Conservation (phyloP, 768 basidiomycete genomes). For the Hericium erinaceus region DNA sequence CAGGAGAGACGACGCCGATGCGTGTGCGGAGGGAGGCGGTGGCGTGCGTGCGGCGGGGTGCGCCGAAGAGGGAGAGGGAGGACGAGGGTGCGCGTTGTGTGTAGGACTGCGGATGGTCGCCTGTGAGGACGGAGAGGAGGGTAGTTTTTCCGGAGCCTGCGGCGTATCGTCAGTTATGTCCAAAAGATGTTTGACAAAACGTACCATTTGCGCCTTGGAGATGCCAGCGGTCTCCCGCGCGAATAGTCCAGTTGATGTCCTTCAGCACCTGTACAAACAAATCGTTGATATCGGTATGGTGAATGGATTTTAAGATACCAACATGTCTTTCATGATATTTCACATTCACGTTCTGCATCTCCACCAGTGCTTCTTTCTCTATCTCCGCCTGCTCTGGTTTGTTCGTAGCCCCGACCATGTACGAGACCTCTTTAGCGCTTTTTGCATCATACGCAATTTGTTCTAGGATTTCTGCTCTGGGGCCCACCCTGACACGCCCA, state of each 20-base stretch:
- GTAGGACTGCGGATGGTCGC: slow-evolving; percentile 94
- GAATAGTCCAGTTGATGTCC: slow-evolving; percentile 75
- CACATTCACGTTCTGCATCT: slow-evolving; percentile 50
- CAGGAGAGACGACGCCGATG: slow-evolving; percentile 81
- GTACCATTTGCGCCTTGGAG: slow-evolving; percentile 82
- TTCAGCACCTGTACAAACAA: slow-evolving; percentile 51
- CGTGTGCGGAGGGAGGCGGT: slow-evolving; percentile 56
- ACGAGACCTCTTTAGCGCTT: neutral
- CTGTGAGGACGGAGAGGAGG: slow-evolving; percentile 79
- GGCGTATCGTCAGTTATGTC: neutral
- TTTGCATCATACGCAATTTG: neutral
- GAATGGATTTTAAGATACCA: neutral
- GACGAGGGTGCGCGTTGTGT: slow-evolving; percentile 39
- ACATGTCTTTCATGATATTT: slow-evolving; percentile 6
- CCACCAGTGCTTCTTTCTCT: slow-evolving; percentile 38
- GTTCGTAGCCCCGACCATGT: neutral
- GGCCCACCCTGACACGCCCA: slow-evolving; percentile 42
- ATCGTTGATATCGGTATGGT: neutral
- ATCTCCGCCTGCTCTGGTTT: neutral
- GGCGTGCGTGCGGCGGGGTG: slow-evolving; percentile 54
- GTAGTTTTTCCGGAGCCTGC: slow-evolving; percentile 93
- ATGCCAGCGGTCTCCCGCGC: slow-evolving; percentile 81
- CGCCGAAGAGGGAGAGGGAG: slow-evolving; percentile 48
- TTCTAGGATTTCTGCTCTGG: slow-evolving; percentile 34
- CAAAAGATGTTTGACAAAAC: neutral